These are phyloP conservation scores for Aspergillus steynii DNA, from an alignment of 495 filamentous ascomycete species.

Conservation along the genomic window DNA sequence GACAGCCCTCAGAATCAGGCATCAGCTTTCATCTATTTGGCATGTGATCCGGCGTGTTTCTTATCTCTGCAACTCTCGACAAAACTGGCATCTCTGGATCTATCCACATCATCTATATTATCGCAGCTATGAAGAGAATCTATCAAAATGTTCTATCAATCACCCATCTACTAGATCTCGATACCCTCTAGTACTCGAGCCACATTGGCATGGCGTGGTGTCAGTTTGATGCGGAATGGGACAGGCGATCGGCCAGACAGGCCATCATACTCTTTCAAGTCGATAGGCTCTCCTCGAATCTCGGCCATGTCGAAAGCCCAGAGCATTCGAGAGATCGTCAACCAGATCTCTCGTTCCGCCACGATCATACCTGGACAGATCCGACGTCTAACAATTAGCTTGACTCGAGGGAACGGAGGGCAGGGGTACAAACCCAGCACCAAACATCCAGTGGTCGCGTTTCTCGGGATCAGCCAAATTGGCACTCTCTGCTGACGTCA, in stretches of 20 bases:
- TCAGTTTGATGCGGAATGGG: neutral
- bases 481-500: neutral
- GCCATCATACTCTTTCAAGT: neutral
- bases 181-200: neutral
- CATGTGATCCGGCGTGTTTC: neutral
- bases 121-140: neutral
- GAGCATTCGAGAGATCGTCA: neutral
- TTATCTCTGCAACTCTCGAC: neutral
- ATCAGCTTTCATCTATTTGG: neutral
- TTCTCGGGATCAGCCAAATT: neutral
- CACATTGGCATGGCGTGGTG: neutral
- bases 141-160: neutral
- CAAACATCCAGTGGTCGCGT: constrained; percentile 3
- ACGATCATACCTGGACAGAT: neutral
- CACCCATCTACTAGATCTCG: neutral
- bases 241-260: neutral
- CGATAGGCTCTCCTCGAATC: neutral
- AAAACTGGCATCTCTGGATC: neutral
- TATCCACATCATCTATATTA: neutral
- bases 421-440: neutral
- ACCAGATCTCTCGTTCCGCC: neutral
- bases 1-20: neutral
- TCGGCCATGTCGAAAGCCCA: neutral
- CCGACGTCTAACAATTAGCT: constrained; percentile 1
- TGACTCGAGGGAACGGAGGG: neutral